These are phyloP conservation scores for Coemansia sp. DNA, from an alignment of 192 early-diverging fungal species.

Conservation along the genomic window DNA sequence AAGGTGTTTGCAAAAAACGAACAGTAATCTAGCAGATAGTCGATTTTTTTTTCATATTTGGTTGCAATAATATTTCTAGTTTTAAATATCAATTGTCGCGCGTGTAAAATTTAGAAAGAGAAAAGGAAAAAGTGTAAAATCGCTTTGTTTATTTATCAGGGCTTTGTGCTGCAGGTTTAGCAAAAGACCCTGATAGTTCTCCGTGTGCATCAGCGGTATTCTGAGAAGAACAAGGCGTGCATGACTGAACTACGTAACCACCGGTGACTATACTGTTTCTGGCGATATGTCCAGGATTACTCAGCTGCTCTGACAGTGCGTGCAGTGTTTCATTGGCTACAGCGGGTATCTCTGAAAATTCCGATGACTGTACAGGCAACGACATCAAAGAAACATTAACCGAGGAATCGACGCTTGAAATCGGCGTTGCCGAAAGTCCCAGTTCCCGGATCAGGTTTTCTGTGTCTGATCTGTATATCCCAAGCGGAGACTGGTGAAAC, in stretches of 20 bases:
- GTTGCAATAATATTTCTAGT: neutral
- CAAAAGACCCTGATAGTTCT: neutral
- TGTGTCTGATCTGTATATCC: too few species aligned
- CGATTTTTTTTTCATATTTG: too few species aligned
- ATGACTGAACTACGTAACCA: neutral
- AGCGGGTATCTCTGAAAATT: too few species aligned
- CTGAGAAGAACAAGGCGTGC: neutral
- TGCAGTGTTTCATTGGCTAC: too few species aligned
- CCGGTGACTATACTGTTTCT: neutral
- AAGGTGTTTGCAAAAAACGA: conserved; percentile 25
- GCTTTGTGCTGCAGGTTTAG: neutral
- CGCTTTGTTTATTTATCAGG: neutral
- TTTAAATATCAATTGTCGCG: neutral
- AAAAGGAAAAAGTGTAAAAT: neutral
- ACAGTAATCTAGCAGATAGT: neutral
- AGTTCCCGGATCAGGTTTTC: too few species aligned
- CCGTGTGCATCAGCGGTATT: neutral
- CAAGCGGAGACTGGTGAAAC: too few species aligned
- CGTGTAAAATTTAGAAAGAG: neutral
- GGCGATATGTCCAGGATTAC: neutral
- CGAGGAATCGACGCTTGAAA: too few species aligned
- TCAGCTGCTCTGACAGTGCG: too few species aligned
- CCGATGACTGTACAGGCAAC: too few species aligned
- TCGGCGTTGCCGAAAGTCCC: too few species aligned
- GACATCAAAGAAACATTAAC: too few species aligned